Conservation (phyloP, 352 stramenopile species). For the Peronospora destructor region DNA sequence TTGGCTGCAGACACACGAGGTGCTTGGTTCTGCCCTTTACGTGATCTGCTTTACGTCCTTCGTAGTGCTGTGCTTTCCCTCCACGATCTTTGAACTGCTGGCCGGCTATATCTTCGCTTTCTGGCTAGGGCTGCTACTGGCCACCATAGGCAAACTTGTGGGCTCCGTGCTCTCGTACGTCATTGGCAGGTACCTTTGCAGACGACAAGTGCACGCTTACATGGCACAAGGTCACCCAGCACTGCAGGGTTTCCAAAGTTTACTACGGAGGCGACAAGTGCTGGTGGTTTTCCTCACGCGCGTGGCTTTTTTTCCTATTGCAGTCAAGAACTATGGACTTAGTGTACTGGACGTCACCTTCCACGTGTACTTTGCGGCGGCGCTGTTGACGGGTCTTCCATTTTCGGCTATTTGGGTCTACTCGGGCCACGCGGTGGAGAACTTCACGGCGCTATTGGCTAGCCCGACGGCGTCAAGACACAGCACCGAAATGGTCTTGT, state of each 20-base stretch:
- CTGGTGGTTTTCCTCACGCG: slow-evolving; percentile 77
- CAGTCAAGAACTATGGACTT: slow-evolving; percentile 82
- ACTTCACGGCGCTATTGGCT: slow-evolving; percentile 45
- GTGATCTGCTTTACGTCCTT: slow-evolving; percentile 38
- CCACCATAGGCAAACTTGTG: slow-evolving; percentile 56
- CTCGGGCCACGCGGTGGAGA: slow-evolving; percentile 58
- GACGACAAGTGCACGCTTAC: slow-evolving; percentile 51
- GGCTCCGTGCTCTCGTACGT: slow-evolving; percentile 61
- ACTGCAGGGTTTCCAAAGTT: slow-evolving; percentile 58
- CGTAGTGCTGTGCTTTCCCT: slow-evolving; percentile 64
- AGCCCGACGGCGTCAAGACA: slow-evolving; percentile 33
- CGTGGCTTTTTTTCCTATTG: slow-evolving; percentile 77
- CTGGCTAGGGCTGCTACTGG: slow-evolving; percentile 56
- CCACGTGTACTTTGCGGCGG: slow-evolving; percentile 53
- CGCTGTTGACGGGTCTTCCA: slow-evolving; percentile 54
- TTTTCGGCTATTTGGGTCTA: slow-evolving; percentile 80
- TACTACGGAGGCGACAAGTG: slow-evolving; percentile 52
- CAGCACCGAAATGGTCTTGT: slow-evolving; percentile 42
- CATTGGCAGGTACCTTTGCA: slow-evolving; percentile 65
- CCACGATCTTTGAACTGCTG: slow-evolving; percentile 69
- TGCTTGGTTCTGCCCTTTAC: slow-evolving; percentile 40
- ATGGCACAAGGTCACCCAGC: slow-evolving; percentile 61
- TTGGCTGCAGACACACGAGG: slow-evolving; percentile 45
- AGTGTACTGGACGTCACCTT: slow-evolving; percentile 73
- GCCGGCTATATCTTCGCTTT: slow-evolving; percentile 77